A percentile compares a stretch with the other conserved stretches of the same genome.
These are phyloP conservation scores for Gremmenia infestans DNA, from an alignment of 2,329 filamentous ascomycete species.

Conservation along the genomic window DNA sequence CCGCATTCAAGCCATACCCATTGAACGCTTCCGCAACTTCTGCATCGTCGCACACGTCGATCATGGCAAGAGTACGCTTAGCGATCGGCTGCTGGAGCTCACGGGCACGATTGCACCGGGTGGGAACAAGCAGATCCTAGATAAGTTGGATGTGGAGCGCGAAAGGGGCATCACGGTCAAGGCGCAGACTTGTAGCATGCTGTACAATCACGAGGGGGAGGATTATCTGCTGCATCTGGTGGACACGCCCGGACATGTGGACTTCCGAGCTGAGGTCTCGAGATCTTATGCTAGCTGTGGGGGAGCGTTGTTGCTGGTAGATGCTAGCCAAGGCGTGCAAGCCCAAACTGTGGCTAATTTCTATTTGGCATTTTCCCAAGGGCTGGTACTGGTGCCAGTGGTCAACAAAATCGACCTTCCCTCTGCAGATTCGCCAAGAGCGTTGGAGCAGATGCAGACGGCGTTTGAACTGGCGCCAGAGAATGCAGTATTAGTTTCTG, in stretches of 20 bases:
- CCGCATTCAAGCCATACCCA: constrained; percentile 69
- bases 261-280: constrained; percentile 94
- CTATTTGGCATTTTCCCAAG: constrained; percentile 92
- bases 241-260: constrained; percentile 95
- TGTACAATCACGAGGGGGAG: constrained; percentile 78
- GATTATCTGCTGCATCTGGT: constrained; percentile 95
- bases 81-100: constrained; percentile 84
- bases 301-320: constrained; percentile 85
- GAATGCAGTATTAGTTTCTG: constrained; percentile 74
- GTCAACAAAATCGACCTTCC: constrained; percentile 96
- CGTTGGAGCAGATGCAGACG: constrained; percentile 77
- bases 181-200: constrained; percentile 97
- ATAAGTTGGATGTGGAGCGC: constrained; percentile 94
- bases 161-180: constrained; percentile 98
- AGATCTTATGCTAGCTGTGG: constrained; percentile 94
- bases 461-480: constrained; percentile 83
- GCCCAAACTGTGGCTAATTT: constrained; percentile 99
- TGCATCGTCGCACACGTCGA: constrained; percentile 99
- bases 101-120: constrained; percentile 88
- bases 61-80: constrained; percentile 96
- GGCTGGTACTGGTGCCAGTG: constrained; percentile 79
- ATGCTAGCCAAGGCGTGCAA: constrained; percentile 94
- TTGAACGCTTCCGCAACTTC: constrained; percentile 84
- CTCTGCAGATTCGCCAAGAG: constrained; percentile 79
- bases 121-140: constrained; percentile 88